These are phyloP conservation scores for Dryas alaskensis DNA, from an alignment of 306 rosid species.

Conservation along the genomic window DNA sequence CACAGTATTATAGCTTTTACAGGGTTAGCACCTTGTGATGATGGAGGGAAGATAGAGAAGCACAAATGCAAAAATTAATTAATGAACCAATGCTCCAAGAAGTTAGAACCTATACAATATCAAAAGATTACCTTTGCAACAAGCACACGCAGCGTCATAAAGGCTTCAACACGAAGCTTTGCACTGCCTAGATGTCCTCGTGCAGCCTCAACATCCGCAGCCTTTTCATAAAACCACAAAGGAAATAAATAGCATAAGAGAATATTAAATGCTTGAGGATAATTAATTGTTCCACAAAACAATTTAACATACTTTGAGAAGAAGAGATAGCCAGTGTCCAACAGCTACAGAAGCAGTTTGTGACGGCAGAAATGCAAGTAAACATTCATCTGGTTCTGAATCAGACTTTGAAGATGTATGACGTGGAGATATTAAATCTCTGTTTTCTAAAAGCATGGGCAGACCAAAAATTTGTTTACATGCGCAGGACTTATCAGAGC, in stretches of 20 bases:
- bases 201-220: slow-evolving; percentile 81
- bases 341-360: slow-evolving; percentile 78
- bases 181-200: slow-evolving; percentile 87
- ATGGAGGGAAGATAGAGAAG: not conserved
- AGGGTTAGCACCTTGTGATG: not conserved
- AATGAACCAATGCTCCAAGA: not conserved
- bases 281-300: slow-evolving; percentile 20
- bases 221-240: slow-evolving; percentile 49
- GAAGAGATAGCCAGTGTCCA: slow-evolving; percentile 96
- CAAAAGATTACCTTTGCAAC: slow-evolving; percentile 69
- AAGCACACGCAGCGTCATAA: slow-evolving; percentile 66
- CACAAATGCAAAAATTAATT: not conserved
- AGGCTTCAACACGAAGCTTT: slow-evolving; percentile 73
- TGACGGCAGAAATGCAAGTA: slow-evolving; percentile 71
- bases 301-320: slow-evolving; percentile 64
- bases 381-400: slow-evolving; percentile 64
- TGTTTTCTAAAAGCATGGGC: slow-evolving; percentile 53
- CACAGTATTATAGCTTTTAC: not conserved
- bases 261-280: not conserved
- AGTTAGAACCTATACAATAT: not conserved
- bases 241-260: slow-evolving; percentile 20
- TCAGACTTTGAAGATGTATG: slow-evolving; percentile 31
- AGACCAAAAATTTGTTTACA: slow-evolving; percentile 54
- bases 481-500: slow-evolving; percentile 57
- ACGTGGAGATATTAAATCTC: slow-evolving; percentile 27